Evolutionary conservation across 1,284 basidiomycete species (phyloP), one percentile per base, ranked within the genome.

Genomic region (Prillingera fragicola): DNA sequence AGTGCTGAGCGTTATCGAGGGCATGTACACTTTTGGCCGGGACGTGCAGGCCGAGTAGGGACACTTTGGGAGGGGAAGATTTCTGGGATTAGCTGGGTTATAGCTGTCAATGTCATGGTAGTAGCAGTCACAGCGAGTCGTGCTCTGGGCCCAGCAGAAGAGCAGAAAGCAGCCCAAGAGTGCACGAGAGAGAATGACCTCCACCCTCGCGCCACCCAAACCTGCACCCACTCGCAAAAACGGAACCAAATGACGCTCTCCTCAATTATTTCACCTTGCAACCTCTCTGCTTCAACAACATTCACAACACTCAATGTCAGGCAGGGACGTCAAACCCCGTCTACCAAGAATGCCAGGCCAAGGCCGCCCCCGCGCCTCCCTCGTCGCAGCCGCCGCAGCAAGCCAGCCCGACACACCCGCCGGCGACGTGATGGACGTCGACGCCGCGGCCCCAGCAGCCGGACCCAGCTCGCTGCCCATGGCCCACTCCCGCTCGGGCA

Each of bases 1-100:
- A 25, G 62, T 68, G 4, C 48, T 68, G 34, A 54, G 61, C 27
- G 62, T 65, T 13, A 66, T 68, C 21, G 65, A 68, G 42, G 60
- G 61, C 12, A 63, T 64, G 64, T 68, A 64, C 41, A 54, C 54
- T 2, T 61, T 63, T 27, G 59, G 58, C 8, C 45, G 43, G 27
- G 58, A 60, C 22, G 57, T 63, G 4, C 56, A 54, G n/a, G 56
- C 51, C 3, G 59, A 62, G 35, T 61, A 52, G 34, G n/a, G n/a
- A n/a, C n/a, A n/a, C n/a, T n/a, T n/a, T n/a, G n/a, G n/a, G n/a
- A n/a, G 15, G n/a, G n/a, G n/a, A n/a, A n/a, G n/a, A n/a, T n/a
- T n/a, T n/a, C n/a, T n/a, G n/a, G n/a, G n/a, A n/a, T n/a, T n/a
- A n/a, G n/a, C n/a, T n/a, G n/a, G n/a, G n/a, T n/a, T n/a, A n/a